Evolutionary conservation across 2,329 filamentous ascomycete species (phyloP), one percentile per base, ranked within the genome.

Genomic region (Fusarium anguioides): DNA sequence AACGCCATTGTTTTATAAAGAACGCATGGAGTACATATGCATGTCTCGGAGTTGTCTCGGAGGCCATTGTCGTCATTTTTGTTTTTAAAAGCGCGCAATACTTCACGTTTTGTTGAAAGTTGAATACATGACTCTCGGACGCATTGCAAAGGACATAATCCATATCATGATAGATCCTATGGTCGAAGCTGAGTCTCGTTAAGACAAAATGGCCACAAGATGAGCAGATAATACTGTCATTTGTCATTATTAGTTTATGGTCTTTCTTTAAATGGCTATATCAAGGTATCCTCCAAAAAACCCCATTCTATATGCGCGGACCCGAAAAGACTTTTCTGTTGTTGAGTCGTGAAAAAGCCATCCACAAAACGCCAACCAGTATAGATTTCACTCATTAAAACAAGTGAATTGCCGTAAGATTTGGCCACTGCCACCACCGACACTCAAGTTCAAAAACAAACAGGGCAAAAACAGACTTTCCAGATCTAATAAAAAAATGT

Each of bases 1-100:
- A 97, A 97, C 81, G 81, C 97, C 70, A 83, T 94, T 72, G 87
- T 96, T 15, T 58, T 81, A 40, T 80, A 72, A 71, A 47, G n/a
- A 72, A 71, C 47, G 15, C 20, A 36, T 54, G 41, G 29, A 31
- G 53, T 54, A 58, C 39, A 31, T 48, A 60, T 71, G 63, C 60
- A 68, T 68, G 52, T 72, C 60, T 72, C 37, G 60, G 70, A 68
- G 69, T 70, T 70, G 49, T 54, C 53, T 44, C 53, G 46, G 48
- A 44, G 39, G 45, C 27, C 35, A 72, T 63, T 47, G 24, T 48
- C 31, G 31, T 36, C 27, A 49, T 20, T 35, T 50, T 58, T 44
- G 24, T 48, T 55, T 44, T 24, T 35, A 18, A 48, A 39, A 36
- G 12, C 20, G 23, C 14, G 27, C 18, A 26, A 41, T 42, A 42